These are phyloP conservation scores for Nemania sp. DNA, from an alignment of 2,329 filamentous ascomycete species.

Conservation along the genomic window DNA sequence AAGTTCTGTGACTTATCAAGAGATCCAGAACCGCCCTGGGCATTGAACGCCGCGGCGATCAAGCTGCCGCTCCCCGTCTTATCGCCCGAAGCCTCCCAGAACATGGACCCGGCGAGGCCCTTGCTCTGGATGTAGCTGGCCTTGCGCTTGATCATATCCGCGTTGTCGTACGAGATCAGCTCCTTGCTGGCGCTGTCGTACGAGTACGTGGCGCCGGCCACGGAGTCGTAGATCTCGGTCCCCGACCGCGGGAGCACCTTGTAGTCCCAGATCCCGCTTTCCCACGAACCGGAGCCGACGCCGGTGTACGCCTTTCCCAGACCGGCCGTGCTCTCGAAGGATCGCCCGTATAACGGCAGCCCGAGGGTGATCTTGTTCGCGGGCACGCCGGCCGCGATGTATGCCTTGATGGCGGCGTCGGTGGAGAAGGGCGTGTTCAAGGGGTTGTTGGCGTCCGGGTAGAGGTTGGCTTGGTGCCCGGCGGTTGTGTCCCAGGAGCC, in stretches of 20 bases:
- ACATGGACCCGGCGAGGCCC: constrained; percentile 77
- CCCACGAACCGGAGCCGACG: constrained; percentile 70
- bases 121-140: constrained; percentile 64
- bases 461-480: constrained; percentile 75
- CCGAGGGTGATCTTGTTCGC: constrained; percentile 72
- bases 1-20: constrained; percentile 34
- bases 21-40: constrained; percentile 32
- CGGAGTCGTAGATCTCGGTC: constrained; percentile 58
- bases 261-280: constrained; percentile 78
- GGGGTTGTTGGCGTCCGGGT: constrained; percentile 56
- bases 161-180: constrained; percentile 74
- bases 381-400: constrained; percentile 64
- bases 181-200: constrained; percentile 64
- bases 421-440: constrained; percentile 70
- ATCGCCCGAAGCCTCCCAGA: constrained; percentile 81
- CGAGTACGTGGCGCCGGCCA: constrained; percentile 67
- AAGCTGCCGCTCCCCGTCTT: constrained; percentile 61
- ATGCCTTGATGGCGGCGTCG: constrained; percentile 65
- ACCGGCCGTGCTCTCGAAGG: constrained; percentile 66
- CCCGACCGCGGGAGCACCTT: constrained; percentile 70
- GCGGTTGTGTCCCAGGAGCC: constrained; percentile 67
- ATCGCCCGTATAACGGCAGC: constrained; percentile 78
- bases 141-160: constrained; percentile 63
- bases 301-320: constrained; percentile 66
- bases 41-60: constrained; percentile 46